Evolutionary conservation across 139 green algal genomes (phyloP), one percentile per base, ranked within the genome.

Genomic region (Penium margaritaceum): DNA sequence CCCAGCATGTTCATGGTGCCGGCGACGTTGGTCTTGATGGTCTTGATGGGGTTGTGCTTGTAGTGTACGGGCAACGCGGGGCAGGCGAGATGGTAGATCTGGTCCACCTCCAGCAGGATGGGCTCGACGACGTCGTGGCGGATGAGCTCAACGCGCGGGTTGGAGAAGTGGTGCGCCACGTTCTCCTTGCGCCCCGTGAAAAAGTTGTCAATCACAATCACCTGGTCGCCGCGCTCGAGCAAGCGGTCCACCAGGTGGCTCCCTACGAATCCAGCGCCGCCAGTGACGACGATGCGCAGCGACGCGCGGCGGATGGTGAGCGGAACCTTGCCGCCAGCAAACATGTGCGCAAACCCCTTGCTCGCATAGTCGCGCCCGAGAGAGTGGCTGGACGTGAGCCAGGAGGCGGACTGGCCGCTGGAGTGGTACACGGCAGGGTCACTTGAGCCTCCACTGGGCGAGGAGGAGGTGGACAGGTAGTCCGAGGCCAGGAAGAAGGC

Each of bases 21-120:
- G 35, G 98, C 78, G 76, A 99, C 95, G 61, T 82, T 91, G 29
- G 94, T 99, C 82, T 99, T 99, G 55, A 91, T 89, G 1, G 93
- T 98, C 83, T 98, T 98, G 81, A 98, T 95, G 30, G 94, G 94
- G 76, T 99, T 97, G 85, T 96, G 97, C 88, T 99, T 99, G 90
- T 99, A 99, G 83, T 98, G 93, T n/a, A 99, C 89, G 9, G 94
- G 94, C 0, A 92, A 98, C 0, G 94, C 94, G n/a, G 94, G 94
- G 87, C 94, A 99, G 4, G 94, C 94, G 32, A 98, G 86, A 80
- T 98, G 95, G 82, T 90, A 99, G 73, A 99, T 91, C 83, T 97
- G 89, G 79, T 99, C 94, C 30, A 98, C 93, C 75, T 99, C 94
- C 43, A 98, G 78, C 67, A 97, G 79, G 41, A 99, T 88, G 21